A percentile compares a stretch with the other conserved stretches of the same genome.
phyloP scores from a whole-genome alignment of 768 basidiomycete species.

The Tremella mesenterica region DNA sequence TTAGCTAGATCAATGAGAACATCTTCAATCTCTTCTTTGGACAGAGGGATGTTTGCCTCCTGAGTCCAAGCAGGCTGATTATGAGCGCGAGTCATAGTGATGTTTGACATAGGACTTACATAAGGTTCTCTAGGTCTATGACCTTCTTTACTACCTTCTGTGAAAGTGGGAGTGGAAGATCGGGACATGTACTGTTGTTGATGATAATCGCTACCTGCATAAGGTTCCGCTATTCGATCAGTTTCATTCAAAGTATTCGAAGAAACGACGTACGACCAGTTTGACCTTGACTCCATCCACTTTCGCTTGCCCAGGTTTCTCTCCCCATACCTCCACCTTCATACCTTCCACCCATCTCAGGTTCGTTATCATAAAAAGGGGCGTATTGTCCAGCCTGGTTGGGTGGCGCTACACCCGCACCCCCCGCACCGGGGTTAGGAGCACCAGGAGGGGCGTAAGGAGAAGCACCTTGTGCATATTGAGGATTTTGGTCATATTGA shows the following conservation, averaged over 20 bases:
- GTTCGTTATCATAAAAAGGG: slow-evolving; percentile 34
- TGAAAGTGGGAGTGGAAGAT: slow-evolving; percentile 63
- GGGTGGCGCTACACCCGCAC: slow-evolving; percentile 29
- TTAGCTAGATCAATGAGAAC: slow-evolving; percentile 93
- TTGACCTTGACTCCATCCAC: slow-evolving; percentile 27
- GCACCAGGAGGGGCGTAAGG: slow-evolving; percentile 15
- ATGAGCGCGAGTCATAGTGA: slow-evolving; percentile 8
- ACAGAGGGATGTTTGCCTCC: slow-evolving; percentile 89
- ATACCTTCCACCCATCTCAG: slow-evolving; percentile 37
- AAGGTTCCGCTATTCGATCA: slow-evolving; percentile 15
- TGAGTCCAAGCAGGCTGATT: slow-evolving; percentile 90
- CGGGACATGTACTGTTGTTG: slow-evolving; percentile 51
- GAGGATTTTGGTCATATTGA: slow-evolving; percentile 22
- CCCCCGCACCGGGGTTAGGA: slow-evolving; percentile 24
- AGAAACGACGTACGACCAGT: slow-evolving; percentile 14
- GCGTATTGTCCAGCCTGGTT: slow-evolving; percentile 32
- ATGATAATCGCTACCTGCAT: slow-evolving; percentile 21
- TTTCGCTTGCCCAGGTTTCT: slow-evolving; percentile 43
- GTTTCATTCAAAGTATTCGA: not conserved
- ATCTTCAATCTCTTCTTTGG: slow-evolving; percentile 98
- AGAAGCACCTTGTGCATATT: not conserved
- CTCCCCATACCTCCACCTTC: slow-evolving; percentile 38
- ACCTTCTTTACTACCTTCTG: slow-evolving; percentile 56
- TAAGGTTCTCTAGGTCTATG: slow-evolving; percentile 63
- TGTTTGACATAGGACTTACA: slow-evolving; percentile 26